Percentiles rank a stretch among this genome's conserved stretches.
phyloP scores from a whole-genome alignment of 2,329 filamentous ascomycete species.

The Ceratocystis huliohia region DNA sequence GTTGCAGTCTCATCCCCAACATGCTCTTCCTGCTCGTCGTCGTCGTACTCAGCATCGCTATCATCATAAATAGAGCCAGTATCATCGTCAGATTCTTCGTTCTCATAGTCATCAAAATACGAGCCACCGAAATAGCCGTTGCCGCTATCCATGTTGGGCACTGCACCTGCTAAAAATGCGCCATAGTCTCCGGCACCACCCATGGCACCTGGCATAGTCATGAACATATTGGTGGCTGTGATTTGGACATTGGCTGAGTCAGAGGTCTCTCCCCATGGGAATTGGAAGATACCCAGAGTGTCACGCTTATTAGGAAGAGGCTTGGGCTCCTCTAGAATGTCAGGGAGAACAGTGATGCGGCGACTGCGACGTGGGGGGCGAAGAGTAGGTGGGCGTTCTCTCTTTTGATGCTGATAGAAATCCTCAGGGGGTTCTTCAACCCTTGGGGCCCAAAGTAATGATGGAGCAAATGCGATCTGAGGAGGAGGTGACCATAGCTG shows the following conservation, averaged over 20 bases:
- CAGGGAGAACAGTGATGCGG: constrained; percentile 47
- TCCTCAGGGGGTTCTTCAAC: constrained; percentile 1
- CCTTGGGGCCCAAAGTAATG: constrained; percentile 27
- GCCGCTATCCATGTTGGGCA: constrained; percentile 29
- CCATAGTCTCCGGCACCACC: constrained; percentile 28
- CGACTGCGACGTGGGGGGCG: constrained; percentile 43
- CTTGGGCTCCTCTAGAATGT: constrained; percentile 50
- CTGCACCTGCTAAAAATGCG: constrained; percentile 27
- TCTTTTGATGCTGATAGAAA: constrained; percentile 22
- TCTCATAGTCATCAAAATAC: constrained; percentile 50
- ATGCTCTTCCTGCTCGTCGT: constrained; percentile 28
- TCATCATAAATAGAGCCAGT: constrained; percentile 27
- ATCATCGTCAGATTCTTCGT: constrained; percentile 34
- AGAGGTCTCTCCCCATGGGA: constrained; percentile 52
- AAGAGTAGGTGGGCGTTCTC: constrained; percentile 36
- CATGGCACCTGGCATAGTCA: constrained; percentile 42
- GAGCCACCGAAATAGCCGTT: constrained; percentile 31
- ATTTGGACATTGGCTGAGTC: constrained; percentile 39
- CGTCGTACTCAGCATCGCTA: constrained; percentile 23
- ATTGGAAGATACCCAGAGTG: constrained; percentile 52
- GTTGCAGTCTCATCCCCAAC: constrained; percentile 28
- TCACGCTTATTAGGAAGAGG: constrained; percentile 45
- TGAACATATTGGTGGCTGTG: constrained; percentile 28
- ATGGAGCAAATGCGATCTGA: not conserved
- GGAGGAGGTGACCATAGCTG: constrained; percentile 30